These are phyloP conservation scores for Carex cristatella DNA, from an alignment of 176 grass and related monocot species.

Conservation along the genomic window DNA sequence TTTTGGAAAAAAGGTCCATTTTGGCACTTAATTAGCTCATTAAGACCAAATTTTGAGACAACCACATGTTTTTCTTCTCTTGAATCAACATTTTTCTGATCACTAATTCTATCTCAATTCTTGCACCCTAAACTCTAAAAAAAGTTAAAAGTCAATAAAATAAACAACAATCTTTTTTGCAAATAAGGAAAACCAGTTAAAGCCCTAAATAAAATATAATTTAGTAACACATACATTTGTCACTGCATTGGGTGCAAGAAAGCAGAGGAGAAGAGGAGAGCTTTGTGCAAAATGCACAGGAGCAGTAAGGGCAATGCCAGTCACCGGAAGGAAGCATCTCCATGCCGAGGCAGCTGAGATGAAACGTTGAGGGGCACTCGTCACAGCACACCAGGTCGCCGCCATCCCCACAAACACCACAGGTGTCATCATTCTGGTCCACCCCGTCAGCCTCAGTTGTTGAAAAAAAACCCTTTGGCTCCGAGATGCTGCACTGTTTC, in stretches of 20 bases:
- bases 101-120: neutral
- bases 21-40: neutral
- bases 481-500: conserved; percentile 57
- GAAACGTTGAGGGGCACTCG: conserved; percentile 89
- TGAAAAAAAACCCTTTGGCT: conserved; percentile 60
- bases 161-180: conserved; percentile 6
- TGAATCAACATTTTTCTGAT: neutral
- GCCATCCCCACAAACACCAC: conserved; percentile 95
- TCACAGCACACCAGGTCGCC: conserved; percentile 95
- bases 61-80: neutral
- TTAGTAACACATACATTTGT: conserved; percentile 56
- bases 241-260: conserved; percentile 63
- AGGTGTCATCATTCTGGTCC: conserved; percentile 92
- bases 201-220: conserved; percentile 24
- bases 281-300: conserved; percentile 80
- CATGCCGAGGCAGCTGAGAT: conserved; percentile 79
- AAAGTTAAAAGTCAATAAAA: neutral
- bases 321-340: conserved; percentile 78
- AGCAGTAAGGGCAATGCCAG: conserved; percentile 83
- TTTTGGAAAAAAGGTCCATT: neutral
- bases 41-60: neutral
- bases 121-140: neutral
- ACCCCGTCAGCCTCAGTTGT: conserved; percentile 43
- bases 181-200: conserved; percentile 2
- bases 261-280: conserved; percentile 43